Conservation (phyloP, 2,329 filamentous ascomycete species). For the Sarocladiaceae sp. region DNA sequence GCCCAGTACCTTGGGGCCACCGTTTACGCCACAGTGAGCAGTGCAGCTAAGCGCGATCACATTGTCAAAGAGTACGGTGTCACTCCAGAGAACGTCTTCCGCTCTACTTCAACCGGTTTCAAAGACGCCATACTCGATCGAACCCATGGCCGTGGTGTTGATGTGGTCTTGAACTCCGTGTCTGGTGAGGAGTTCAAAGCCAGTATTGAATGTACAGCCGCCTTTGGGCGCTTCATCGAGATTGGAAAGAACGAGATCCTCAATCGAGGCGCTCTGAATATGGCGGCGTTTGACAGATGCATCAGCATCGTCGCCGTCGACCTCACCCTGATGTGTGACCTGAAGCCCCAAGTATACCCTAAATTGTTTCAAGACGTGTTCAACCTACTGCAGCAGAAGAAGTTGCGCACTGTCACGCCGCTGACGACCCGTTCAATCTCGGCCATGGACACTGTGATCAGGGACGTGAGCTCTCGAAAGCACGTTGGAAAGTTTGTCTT, state of each 20-base stretch:
- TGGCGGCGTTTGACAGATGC: constrained; percentile 29
- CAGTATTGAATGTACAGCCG: constrained; percentile 27
- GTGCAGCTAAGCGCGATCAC: constrained; percentile 19
- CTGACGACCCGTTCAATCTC: no score
- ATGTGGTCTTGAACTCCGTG: constrained; percentile 27
- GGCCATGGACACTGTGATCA: constrained; percentile 29
- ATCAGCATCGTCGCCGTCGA: constrained; percentile 16
- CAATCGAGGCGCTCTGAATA: constrained; percentile 26
- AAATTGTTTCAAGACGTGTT: no score
- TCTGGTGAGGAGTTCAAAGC: constrained; percentile 23
- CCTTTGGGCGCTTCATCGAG: constrained; percentile 26
- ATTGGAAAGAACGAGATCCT: constrained; percentile 23
- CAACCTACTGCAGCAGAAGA: no score
- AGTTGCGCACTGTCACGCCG: no score
- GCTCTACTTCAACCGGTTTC: no score
- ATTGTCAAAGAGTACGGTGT: constrained; percentile 21
- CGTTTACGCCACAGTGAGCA: constrained; percentile 24
- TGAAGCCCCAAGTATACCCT: constrained; percentile 17
- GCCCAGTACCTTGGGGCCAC: constrained; percentile 16
- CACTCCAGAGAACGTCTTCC: constrained; percentile 23
- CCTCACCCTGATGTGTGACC: constrained; percentile 11
- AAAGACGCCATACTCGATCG: no score
- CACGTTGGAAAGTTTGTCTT: constrained; percentile 33
- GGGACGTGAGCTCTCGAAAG: constrained; percentile 29
- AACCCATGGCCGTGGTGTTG: constrained; percentile 25